phyloP scores from a whole-genome alignment of 1,284 basidiomycete genomes.

The Leccinum pachyderme region DNA sequence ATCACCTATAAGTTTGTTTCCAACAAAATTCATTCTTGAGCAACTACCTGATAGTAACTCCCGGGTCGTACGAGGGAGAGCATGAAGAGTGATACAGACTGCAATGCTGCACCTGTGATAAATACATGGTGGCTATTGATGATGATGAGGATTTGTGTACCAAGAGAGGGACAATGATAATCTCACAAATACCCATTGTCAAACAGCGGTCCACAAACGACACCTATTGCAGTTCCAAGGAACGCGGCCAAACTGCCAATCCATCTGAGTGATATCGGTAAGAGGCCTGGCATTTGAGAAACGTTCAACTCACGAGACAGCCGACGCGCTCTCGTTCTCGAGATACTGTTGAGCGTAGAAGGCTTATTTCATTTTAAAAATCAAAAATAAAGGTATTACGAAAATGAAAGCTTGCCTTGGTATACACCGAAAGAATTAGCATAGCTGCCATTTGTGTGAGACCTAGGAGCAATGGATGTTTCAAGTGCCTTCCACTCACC shows the following conservation, averaged over 20 bases:
- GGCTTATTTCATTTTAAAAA: slow-evolving; percentile 10
- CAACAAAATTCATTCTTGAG: background rate
- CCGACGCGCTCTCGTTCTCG: slow-evolving; percentile 27
- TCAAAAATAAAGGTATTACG: background rate
- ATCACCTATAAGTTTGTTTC: background rate
- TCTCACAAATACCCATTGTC: slow-evolving; percentile 34
- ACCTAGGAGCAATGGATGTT: background rate
- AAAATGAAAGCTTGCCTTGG: slow-evolving; percentile 25
- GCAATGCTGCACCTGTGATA: slow-evolving; percentile 24
- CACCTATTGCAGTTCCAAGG: slow-evolving; percentile 19
- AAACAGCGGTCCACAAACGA: slow-evolving; percentile 26
- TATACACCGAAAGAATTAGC: slow-evolving; percentile 30
- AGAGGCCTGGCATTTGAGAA: background rate
- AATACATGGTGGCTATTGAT: slow-evolving; percentile 10
- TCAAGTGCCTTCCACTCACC: slow-evolving; percentile 13
- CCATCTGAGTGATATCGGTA: slow-evolving; percentile 20
- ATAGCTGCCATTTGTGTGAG: slow-evolving; percentile 17
- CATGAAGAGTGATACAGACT: slow-evolving; percentile 35
- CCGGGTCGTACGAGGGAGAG: slow-evolving; percentile 35
- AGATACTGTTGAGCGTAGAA: slow-evolving; percentile 33
- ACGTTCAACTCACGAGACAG: slow-evolving; percentile 27
- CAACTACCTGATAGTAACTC: slow-evolving; percentile 35
- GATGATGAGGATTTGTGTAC: background rate
- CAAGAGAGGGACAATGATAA: background rate
- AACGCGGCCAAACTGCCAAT: slow-evolving; percentile 26